Base-by-base conservation (phyloP, 2,329 filamentous ascomycete genomes). In the Penicillium occitanis region DNA sequence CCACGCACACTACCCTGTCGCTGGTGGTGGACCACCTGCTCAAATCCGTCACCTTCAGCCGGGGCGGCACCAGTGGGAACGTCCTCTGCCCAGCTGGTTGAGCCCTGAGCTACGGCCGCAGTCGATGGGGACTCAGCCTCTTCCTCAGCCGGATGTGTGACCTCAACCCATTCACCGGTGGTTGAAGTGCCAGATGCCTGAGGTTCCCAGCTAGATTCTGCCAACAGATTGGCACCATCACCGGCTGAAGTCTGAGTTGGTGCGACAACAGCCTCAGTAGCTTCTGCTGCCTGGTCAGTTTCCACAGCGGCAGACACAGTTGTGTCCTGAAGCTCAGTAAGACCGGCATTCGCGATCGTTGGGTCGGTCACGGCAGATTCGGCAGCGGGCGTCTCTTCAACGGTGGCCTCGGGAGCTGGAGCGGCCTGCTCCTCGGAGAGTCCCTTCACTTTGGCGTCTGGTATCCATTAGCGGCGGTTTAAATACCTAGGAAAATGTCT, bases 11-110 rank as follows among this genome's bases (percentile, higher is more conserved):
- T 77, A 64, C 71, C 69, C 68, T 78, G 74, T 66, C 75, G 73
- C 67, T 74, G 70, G 63, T 78, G 76, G 59, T 75, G 72, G 25
- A 68, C 65, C 35, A 78, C 76, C 61, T 71, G 73, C 62, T 78
- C 76, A 51, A 79, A 79, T 8, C 74, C 77, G 63, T 79, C 77
- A 48, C 74, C 73, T 22, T 71, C 68, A 40, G 71, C 68, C 5
- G 69, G 60, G 35, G 77, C 70, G 44, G 76, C 76, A 64, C 76
- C 77, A 67, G 88, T 86, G 19, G 90, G 87, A 71, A 91, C 86
- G 68, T 95, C 91, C 73, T 96, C 92, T 30, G 91, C 91, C 91
- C 91, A 96, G 72, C 89, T 92, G 74, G 90, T 88, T 35, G 83
- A 83, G 72, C 84, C 84, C 19, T 76, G 72, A 64, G 80, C 75